Base-by-base conservation (phyloP, 495 filamentous ascomycete genomes). In the Trypethelium eluteriae region DNA sequence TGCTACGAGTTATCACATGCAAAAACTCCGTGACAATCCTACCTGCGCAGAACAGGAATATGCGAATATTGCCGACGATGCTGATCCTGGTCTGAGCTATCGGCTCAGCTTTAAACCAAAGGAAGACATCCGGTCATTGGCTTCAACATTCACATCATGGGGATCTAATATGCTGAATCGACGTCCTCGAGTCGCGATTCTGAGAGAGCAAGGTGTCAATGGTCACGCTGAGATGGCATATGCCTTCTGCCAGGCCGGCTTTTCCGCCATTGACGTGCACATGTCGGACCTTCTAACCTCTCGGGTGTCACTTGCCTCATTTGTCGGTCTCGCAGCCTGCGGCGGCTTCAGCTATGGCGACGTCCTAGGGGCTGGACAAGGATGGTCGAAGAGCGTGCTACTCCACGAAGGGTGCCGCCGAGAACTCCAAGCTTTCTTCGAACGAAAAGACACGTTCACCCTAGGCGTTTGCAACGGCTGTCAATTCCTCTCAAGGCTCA, bases 341-440 rank as follows among this genome's bases (percentile, higher is more conserved):
- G 95, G 94, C 69, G 95, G 94, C 65, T 98, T 98, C 84, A 96
- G 91, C 14, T 97, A 95, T 77, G 95, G 94, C 72, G 94, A 98
- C 68, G 92, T 97, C 46, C 85, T 98, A 2, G 95, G 93, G 65
- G 95, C 95, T 39, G 94, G 94, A 39, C 88, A 89, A 70, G 94
- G 95, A 62, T 98, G 94, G 94, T 92, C 95, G n/a, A 92, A 93
- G 74, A 92, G 89, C 3, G 92, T 98, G 46, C 83, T 96, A 6
- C 82, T 93, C 69, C 89, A 96, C 77, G 82, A 88, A 32, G 85
- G 86, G 66, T 87, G 89, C 2, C 85, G 92, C 39, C 79, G 78
- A 59, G 87, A 93, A 70, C 96, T 98, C 79, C 77, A 88, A 69
- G 74, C 74, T 7, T 98, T 98, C 85, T 98, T 98, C 77, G 83